A percentile compares a stretch with the other conserved stretches of the same genome.
phyloP scores from a whole-genome alignment of 208 protist genomes.

The Herpetomonas samuelpessoai region DNA sequence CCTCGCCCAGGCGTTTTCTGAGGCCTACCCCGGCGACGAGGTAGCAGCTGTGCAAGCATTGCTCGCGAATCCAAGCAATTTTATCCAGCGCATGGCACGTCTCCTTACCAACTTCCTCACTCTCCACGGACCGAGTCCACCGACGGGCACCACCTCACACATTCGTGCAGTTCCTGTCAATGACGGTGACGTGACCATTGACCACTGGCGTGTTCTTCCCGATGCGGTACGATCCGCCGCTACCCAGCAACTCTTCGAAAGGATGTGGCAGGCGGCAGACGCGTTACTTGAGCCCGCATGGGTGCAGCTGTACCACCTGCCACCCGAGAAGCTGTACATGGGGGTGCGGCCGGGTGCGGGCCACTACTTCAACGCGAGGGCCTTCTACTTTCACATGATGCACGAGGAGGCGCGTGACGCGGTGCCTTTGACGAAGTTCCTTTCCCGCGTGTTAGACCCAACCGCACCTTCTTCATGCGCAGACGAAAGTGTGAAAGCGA shows the following conservation, averaged over 20 bases:
- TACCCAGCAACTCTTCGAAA: neutral
- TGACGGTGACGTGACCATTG: neutral
- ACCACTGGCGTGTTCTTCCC: neutral
- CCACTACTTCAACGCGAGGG: neutral
- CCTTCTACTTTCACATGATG: neutral
- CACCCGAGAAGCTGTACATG: constrained; percentile 11
- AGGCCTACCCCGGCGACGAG: neutral
- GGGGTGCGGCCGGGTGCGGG: neutral
- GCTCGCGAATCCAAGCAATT: no score
- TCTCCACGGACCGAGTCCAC: neutral
- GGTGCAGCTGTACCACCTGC: constrained; percentile 14
- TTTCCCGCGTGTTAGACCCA: neutral
- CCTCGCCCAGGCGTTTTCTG: neutral
- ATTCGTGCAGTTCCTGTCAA: no score
- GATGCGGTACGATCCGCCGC: neutral
- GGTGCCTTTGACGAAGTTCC: neutral
- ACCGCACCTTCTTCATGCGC: no score
- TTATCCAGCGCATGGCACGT: neutral
- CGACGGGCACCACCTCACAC: neutral
- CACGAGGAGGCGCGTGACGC: neutral
- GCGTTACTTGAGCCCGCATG: neutral
- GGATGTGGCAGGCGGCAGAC: neutral
- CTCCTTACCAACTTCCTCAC: neutral
- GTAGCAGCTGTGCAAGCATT: neutral
- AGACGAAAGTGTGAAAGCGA: no score